phyloP scores from a whole-genome alignment of 805 yeast genomes.

The Monosporozyma unispora region DNA sequence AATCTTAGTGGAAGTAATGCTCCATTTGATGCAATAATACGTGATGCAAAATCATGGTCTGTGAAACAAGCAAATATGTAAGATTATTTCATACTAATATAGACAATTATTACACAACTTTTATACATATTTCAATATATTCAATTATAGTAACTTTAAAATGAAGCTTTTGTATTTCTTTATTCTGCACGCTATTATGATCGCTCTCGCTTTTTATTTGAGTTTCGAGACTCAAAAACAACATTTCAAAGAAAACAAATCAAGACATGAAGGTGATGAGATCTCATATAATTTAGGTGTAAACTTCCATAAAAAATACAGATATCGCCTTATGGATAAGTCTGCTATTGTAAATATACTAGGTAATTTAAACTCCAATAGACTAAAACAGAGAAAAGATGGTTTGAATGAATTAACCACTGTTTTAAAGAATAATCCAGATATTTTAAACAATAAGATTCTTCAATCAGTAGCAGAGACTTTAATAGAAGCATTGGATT shows the following conservation, averaged over 20 bases:
- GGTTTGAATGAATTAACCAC: constrained; percentile 37
- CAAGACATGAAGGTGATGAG: too few relatives aligned
- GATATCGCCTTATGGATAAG: constrained; percentile 9
- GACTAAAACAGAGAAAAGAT: constrained; percentile 46
- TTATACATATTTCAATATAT: background rate
- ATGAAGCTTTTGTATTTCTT: too few relatives aligned
- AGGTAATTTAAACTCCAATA: constrained; percentile 37
- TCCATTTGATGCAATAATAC: constrained; percentile 5
- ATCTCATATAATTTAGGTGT: too few relatives aligned
- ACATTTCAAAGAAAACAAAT: too few relatives aligned
- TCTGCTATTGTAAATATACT: constrained; percentile 4
- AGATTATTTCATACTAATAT: background rate
- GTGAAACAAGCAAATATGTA: constrained; percentile 3
- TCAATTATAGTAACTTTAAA: too few relatives aligned
- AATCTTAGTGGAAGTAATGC: background rate
- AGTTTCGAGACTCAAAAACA: too few relatives aligned
- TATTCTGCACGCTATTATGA: too few relatives aligned
- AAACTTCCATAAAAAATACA: background rate
- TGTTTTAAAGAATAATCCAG: constrained; percentile 18
- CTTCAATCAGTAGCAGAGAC: constrained; percentile 20
- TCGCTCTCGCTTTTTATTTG: too few relatives aligned
- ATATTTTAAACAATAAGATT: constrained; percentile 13
- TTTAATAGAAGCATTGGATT: constrained; percentile 25
- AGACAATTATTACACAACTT: background rate
- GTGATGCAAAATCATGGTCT: constrained; percentile 26